A percentile compares a stretch with the other conserved stretches of the same genome.
phyloP scores from a whole-genome alignment of 306 rosid genomes.

The Notholithocarpus densiflorus region DNA sequence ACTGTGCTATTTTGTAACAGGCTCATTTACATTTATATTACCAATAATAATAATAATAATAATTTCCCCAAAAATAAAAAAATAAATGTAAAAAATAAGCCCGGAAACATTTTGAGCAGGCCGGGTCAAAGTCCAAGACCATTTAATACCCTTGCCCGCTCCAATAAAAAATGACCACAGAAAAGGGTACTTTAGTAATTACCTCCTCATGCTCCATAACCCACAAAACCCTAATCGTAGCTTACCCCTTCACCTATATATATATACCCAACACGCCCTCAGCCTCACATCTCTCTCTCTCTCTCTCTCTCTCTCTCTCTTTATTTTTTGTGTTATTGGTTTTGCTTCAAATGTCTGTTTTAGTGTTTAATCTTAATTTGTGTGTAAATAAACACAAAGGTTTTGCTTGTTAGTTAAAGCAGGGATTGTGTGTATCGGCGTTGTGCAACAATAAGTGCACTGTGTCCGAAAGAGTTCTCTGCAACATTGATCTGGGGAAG shows the following conservation, averaged over 20 bases:
- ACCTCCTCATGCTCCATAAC: fast-evolving
- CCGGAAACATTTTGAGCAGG: too few relatives aligned
- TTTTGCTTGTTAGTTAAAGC: constrained; percentile 8
- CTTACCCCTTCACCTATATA: background rate
- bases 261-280: background rate
- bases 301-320: background rate
- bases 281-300: background rate
- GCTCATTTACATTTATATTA: too few relatives aligned
- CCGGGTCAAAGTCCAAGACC: too few relatives aligned
- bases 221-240: constrained; percentile 12
- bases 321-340: too few relatives aligned
- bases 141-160: too few relatives aligned
- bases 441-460: constrained; percentile 48
- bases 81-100: too few relatives aligned
- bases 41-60: too few relatives aligned
- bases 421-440: constrained; percentile 87
- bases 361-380: too few relatives aligned
- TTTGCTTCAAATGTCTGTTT: too few relatives aligned
- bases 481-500: constrained; percentile 52
- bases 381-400: background rate
- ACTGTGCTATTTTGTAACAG: too few relatives aligned
- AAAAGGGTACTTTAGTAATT: background rate
- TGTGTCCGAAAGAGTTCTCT: constrained; percentile 74
- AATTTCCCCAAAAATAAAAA: too few relatives aligned
- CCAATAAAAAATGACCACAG: too few relatives aligned